These are phyloP conservation scores for Diaporthe amygdali DNA, from an alignment of 2,329 filamentous ascomycete species.

Conservation along the genomic window DNA sequence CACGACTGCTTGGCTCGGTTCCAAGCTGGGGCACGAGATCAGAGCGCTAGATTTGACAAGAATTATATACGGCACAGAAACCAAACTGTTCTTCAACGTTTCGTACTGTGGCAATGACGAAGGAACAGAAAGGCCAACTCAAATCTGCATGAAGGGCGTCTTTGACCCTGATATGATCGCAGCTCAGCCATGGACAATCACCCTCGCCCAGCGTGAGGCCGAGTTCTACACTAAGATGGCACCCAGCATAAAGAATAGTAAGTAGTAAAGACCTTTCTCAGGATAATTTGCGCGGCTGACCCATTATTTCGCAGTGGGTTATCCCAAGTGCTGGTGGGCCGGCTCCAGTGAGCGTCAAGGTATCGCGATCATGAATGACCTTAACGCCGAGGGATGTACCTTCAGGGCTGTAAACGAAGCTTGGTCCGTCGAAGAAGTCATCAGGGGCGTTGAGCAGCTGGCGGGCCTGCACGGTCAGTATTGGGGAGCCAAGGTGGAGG, in stretches of 20 bases:
- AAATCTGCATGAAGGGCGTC: neutral
- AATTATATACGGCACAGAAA: neutral
- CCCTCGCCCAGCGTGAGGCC: slow-evolving; percentile 5
- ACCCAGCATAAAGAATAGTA: too few relatives aligned
- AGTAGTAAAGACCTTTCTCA: too few relatives aligned
- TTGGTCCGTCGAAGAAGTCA: neutral
- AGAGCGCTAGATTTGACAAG: neutral
- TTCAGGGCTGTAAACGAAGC: neutral
- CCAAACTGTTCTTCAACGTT: neutral
- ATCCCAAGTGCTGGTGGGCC: neutral
- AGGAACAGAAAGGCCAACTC: neutral
- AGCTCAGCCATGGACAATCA: slow-evolving; percentile 5
- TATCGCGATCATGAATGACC: neutral
- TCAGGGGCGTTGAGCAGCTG: neutral
- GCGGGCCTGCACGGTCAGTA: neutral
- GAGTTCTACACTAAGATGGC: neutral
- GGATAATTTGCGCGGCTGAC: too few relatives aligned
- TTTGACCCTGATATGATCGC: neutral
- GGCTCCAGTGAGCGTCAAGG: neutral
- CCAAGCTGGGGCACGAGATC: neutral
- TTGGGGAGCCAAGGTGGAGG: neutral
- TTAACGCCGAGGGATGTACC: neutral
- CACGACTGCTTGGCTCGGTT: neutral
- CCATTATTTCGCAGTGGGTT: neutral
- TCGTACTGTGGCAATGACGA: neutral